Conservation (phyloP, 164 flowering plant species). For the Nymphaea thermarum region DNA sequence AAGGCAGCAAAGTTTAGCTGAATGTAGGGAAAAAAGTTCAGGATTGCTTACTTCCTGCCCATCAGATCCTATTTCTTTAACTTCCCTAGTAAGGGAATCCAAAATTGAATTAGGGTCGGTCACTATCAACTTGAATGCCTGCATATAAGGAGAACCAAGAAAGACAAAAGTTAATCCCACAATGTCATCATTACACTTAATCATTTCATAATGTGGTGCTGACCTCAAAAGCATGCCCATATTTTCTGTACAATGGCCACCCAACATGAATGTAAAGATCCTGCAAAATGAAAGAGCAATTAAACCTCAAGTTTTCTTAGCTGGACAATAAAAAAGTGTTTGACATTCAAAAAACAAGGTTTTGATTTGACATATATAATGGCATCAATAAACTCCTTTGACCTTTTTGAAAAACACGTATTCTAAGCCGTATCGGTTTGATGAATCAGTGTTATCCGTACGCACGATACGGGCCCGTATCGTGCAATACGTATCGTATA, state of each 20-base stretch:
- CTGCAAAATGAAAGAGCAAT: constrained; percentile 21
- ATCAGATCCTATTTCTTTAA: constrained; percentile 83
- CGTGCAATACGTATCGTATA: too few species aligned
- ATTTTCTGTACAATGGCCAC: constrained; percentile 91
- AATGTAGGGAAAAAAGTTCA: neutral
- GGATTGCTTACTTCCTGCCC: constrained; percentile 62
- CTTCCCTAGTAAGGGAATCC: constrained; percentile 67
- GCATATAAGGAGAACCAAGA: constrained; percentile 6
- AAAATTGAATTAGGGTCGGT: constrained; percentile 80
- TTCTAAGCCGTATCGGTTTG: too few species aligned
- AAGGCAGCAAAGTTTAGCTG: neutral
- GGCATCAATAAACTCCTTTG: too few species aligned
- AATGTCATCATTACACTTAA: neutral
- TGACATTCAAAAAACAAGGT: too few species aligned
- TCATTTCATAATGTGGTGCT: neutral
- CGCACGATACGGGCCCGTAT: too few species aligned
- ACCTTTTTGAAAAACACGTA: too few species aligned
- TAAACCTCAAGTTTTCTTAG: neutral
- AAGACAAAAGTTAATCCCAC: neutral
- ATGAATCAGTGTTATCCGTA: too few species aligned
- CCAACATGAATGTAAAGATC: constrained; percentile 80
- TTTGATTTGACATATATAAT: too few species aligned
- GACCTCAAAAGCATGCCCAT: constrained; percentile 99
- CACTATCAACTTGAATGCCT: constrained; percentile 86
- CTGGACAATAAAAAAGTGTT: too few species aligned